Percentiles rank a stretch among this genome's conserved stretches.
phyloP scores from a whole-genome alignment of 345 rosid genomes.

The Trapa bicornis region DNA sequence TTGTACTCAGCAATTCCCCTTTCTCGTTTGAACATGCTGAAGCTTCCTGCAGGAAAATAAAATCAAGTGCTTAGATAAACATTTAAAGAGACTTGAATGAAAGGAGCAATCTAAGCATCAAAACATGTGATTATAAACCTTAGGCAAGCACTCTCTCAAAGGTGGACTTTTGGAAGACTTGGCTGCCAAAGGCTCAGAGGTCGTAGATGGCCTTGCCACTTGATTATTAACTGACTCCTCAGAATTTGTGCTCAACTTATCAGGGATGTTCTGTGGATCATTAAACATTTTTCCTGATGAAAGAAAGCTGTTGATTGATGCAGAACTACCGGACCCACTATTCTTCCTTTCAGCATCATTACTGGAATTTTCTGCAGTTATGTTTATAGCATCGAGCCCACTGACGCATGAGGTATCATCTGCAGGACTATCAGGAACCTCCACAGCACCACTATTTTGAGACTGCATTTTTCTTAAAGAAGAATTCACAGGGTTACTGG shows the following conservation, averaged over 20 bases:
- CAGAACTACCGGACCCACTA: constrained; percentile 3
- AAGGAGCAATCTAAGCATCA: too few relatives aligned
- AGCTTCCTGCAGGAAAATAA: too few relatives aligned
- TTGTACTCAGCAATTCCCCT: too few relatives aligned
- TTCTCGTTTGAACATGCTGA: too few relatives aligned
- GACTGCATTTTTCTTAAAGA: not conserved
- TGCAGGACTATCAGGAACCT: not conserved
- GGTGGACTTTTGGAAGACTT: not conserved
- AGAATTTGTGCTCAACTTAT: not conserved
- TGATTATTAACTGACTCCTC: not conserved
- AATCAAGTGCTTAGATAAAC: too few relatives aligned
- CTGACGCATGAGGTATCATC: constrained; percentile 5
- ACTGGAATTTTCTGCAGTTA: not conserved
- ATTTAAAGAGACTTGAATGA: too few relatives aligned
- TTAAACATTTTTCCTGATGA: not conserved
- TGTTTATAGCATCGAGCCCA: not conserved
- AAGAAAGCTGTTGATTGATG: constrained; percentile 1
- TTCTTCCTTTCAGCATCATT: constrained; percentile 2
- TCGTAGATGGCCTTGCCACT: not conserved
- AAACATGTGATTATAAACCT: not conserved
- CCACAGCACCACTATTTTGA: not conserved
- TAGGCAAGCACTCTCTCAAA: not conserved
- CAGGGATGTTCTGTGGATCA: not conserved
- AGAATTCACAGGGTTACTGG: not conserved
- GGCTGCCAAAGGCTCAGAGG: too few relatives aligned